Percentiles rank a stretch among this genome's conserved stretches.
Evolutionary conservation across 305 asterid genomes (phyloP).

Genomic region (Fraxinus ornus): DNA sequence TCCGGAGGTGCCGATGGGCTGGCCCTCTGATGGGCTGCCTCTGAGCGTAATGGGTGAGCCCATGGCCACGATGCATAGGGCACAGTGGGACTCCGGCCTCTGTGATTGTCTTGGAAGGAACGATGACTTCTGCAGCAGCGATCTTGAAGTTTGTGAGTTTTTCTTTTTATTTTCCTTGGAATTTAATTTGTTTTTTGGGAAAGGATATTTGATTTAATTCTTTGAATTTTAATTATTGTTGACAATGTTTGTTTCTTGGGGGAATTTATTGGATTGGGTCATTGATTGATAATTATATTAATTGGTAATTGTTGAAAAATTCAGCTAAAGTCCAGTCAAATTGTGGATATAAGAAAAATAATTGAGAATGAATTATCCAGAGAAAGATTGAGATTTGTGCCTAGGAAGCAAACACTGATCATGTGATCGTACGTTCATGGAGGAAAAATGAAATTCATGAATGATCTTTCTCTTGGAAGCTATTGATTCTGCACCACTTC

Average conservation of each 20-base stretch:
- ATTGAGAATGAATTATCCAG: background rate
- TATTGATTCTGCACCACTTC: too few species aligned
- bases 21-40: constrained; percentile 61
- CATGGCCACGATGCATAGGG: constrained; percentile 39
- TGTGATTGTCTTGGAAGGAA: constrained; percentile 70
- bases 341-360: background rate
- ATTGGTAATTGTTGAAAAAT: background rate
- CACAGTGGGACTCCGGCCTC: constrained; percentile 64
- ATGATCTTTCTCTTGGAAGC: background rate
- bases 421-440: background rate
- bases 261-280: background rate
- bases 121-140: constrained; percentile 85
- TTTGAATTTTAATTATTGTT: background rate
- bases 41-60: constrained; percentile 44
- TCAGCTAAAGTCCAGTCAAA: background rate
- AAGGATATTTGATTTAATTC: background rate
- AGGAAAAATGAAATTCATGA: background rate
- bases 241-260: background rate
- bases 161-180: background rate
- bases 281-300: background rate
- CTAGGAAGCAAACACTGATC: background rate
- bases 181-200: background rate
- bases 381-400: background rate
- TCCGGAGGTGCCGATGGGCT: constrained; percentile 41
- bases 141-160: constrained; percentile 92